Percentiles rank a stretch among this genome's conserved stretches.
phyloP scores from a whole-genome alignment of 495 filamentous ascomycete species.

The Penicillium macrosclerotiorum region DNA sequence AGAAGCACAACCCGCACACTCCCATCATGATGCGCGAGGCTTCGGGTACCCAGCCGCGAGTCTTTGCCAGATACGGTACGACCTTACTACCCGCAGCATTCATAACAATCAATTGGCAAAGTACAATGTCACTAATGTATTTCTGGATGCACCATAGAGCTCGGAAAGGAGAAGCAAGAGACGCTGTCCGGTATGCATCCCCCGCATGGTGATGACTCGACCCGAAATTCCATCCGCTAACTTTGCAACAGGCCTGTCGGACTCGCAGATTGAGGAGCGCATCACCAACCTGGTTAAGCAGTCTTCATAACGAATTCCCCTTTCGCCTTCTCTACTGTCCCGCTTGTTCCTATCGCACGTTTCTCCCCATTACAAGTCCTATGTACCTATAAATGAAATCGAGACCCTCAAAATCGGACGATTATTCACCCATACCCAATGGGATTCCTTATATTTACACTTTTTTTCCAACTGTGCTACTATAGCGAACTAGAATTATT shows the following conservation, averaged over 20 bases:
- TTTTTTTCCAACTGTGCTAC: not conserved
- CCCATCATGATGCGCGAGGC: slow-evolving; percentile 96
- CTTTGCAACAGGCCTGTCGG: slow-evolving; percentile 66
- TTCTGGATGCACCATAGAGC: slow-evolving; percentile 49
- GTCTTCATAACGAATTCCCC: slow-evolving; percentile 32
- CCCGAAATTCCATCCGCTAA: slow-evolving; percentile 12
- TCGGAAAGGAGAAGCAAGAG: slow-evolving; percentile 85
- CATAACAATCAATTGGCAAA: too few relatives aligned
- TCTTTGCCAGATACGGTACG: slow-evolving; percentile 93
- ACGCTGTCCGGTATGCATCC: slow-evolving; percentile 65
- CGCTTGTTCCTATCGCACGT: slow-evolving; percentile 29
- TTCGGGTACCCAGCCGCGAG: slow-evolving; percentile 70
- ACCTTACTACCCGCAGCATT: too few relatives aligned
- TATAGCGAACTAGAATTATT: slow-evolving; percentile 27
- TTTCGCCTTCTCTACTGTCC: slow-evolving; percentile 6
- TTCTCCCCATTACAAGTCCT: slow-evolving; percentile 26
- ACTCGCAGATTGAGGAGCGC: slow-evolving; percentile 89
- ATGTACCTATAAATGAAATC: slow-evolving; percentile 49
- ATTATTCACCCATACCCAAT: not conserved
- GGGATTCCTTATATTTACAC: not conserved
- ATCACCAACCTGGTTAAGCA: slow-evolving; percentile 79
- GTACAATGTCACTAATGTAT: slow-evolving; percentile 17
- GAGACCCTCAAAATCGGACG: slow-evolving; percentile 16
- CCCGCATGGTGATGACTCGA: not conserved
- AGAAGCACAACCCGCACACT: slow-evolving; percentile 94